Base-by-base conservation (phyloP, 805 yeast species). In the Vanderwaltozyma yarrowii region DNA sequence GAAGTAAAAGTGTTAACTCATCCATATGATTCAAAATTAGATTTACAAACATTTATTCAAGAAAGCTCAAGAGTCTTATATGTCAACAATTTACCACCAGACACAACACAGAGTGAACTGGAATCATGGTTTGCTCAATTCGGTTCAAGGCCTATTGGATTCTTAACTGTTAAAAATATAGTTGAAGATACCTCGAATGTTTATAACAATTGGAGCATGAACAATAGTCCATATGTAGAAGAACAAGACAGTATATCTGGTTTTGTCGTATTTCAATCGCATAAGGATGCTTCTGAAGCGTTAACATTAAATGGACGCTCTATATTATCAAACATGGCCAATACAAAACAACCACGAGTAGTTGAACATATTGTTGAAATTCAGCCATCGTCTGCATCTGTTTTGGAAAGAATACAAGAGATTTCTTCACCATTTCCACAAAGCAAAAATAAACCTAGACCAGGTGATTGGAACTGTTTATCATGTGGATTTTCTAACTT, bases 391-490 rank as follows among this genome's bases (percentile, higher is more conserved):
- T 79, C 92, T 30, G 71, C 79, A 3, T 64, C 71, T 30, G 83
- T 88, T 3, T 66, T 88, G 34, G 95, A 85, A 46, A 72, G 76
- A 43, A 95, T 95, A 1, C 81, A 76, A 47, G 94, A 82, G 29
- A 72, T 88, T 31, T 65, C 88, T 42, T 71, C 84, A 0, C 86
- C 94, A 3, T 88, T 88, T 62, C 95, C 96, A 13, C 76, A 80
- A 23, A 73, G 78, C 26, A 81, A 85, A 47, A 87, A 88, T 60
- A 71, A 92, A 50, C 95, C 95, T 17, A 70, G 96, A 54, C 96
- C 96, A 0, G 96, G 96, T 16, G 96, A 88, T 58, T 88, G 96
- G 96, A 84, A 83, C n/a, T 88, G 96, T 60, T 95, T 95, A 19
- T 78, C 88, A 6, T 88, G 96, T 67, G 95, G 96, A 1, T 88